Evolutionary conservation across 805 yeast species (phyloP).

Genomic region (Lachancea waltii): DNA sequence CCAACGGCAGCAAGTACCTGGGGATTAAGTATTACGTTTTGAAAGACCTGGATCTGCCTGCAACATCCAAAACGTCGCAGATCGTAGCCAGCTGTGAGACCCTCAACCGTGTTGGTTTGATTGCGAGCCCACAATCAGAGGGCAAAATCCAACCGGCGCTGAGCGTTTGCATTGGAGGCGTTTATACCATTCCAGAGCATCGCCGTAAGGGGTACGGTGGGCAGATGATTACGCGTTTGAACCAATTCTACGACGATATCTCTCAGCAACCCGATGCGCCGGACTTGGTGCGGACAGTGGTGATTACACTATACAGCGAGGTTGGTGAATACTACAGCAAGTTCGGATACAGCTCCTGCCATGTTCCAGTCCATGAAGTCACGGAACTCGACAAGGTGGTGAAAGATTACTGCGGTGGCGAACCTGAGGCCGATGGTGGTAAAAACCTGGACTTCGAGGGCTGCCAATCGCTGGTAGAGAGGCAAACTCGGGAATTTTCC

Average conservation of each 20-base stretch:
- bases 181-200: slow-evolving; percentile 42
- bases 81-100: slow-evolving; percentile 40
- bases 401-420: slow-evolving; percentile 13
- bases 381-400: slow-evolving; percentile 20
- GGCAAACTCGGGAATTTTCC: slow-evolving; percentile 22
- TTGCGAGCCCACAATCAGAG: slow-evolving; percentile 19
- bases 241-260: slow-evolving; percentile 30
- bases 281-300: slow-evolving; percentile 27
- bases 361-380: slow-evolving; percentile 34
- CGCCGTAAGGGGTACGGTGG: slow-evolving; percentile 54
- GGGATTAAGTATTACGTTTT: slow-evolving; percentile 36
- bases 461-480: slow-evolving; percentile 27
- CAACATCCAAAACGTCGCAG: slow-evolving; percentile 24
- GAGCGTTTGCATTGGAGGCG: slow-evolving; percentile 50
- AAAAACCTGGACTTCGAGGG: slow-evolving; percentile 29
- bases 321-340: slow-evolving; percentile 59
- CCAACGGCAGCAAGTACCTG: slow-evolving; percentile 18
- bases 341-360: slow-evolving; percentile 50
- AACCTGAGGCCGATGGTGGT: slow-evolving; percentile 11
- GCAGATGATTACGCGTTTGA: slow-evolving; percentile 38
- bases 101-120: slow-evolving; percentile 34
- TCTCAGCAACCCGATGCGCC: slow-evolving; percentile 17
- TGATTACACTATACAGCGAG: slow-evolving; percentile 59
- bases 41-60: slow-evolving; percentile 22
- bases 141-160: slow-evolving; percentile 28